phyloP scores from a whole-genome alignment of 371 early-diverging fungal genomes.

The Lichtheimia hyalospora region DNA sequence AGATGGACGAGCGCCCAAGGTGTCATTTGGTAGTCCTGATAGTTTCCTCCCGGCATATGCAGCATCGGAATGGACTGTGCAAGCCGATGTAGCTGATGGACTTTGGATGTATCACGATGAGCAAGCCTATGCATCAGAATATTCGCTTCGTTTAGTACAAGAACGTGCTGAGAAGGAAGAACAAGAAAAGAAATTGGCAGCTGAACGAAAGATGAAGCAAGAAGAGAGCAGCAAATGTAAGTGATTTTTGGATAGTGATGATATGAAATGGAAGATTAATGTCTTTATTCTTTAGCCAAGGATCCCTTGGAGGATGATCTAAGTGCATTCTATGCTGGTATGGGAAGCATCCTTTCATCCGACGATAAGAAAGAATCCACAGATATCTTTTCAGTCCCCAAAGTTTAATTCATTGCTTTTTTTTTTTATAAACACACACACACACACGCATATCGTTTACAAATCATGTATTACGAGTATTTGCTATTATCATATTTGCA shows the following conservation, averaged over 20 bases:
- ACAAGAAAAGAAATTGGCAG: slow-evolving; percentile 17
- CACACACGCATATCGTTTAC: background rate
- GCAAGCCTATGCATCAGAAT: slow-evolving; percentile 45
- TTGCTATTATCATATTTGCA: background rate
- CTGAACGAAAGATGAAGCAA: slow-evolving; percentile 28
- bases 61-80: slow-evolving; percentile 44
- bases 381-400: slow-evolving; percentile 45
- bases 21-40: slow-evolving; percentile 46
- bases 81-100: slow-evolving; percentile 31
- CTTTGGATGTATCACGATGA: slow-evolving; percentile 58
- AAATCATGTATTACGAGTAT: too few species aligned
- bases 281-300: slow-evolving; percentile 9
- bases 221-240: slow-evolving; percentile 12
- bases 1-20: slow-evolving; percentile 34
- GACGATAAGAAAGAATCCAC: slow-evolving; percentile 19
- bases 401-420: slow-evolving; percentile 11
- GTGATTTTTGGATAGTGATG: slow-evolving; percentile 9
- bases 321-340: slow-evolving; percentile 48
- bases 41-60: slow-evolving; percentile 58
- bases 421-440: background rate
- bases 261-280: background rate
- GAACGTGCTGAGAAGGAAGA: slow-evolving; percentile 26
- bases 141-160: slow-evolving; percentile 22
- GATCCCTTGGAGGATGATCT: slow-evolving; percentile 40
- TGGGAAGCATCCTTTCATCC: slow-evolving; percentile 34